phyloP scores from a whole-genome alignment of 1,284 basidiomycete genomes.

The Acaromyces ingoldii region DNA sequence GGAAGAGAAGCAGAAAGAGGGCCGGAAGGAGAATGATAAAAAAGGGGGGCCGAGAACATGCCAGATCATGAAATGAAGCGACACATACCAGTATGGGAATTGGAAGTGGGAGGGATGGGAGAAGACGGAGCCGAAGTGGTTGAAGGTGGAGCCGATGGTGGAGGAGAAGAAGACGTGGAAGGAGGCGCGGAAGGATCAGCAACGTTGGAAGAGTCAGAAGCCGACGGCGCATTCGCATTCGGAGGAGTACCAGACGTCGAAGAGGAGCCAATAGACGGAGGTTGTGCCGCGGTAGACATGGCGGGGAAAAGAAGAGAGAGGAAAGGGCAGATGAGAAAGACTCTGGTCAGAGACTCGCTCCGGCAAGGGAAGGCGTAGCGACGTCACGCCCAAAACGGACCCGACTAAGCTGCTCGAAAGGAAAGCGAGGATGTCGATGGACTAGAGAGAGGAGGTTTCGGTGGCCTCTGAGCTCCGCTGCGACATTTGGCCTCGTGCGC shows the following conservation, averaged over 20 bases:
- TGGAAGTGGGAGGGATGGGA: background rate
- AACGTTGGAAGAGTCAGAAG: background rate
- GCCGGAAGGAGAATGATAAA: background rate
- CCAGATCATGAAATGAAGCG: background rate
- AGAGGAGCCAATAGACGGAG: background rate
- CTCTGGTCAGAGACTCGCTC: too few species aligned
- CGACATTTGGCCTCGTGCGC: too few species aligned
- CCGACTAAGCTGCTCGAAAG: too few species aligned
- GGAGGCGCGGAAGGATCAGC: background rate
- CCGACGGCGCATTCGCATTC: too few species aligned
- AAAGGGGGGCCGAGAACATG: background rate
- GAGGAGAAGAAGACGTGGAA: background rate
- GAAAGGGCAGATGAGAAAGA: too few species aligned
- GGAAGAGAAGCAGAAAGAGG: background rate
- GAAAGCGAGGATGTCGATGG: too few species aligned
- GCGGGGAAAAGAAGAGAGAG: too few species aligned
- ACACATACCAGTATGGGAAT: background rate
- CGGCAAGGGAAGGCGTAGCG: too few species aligned
- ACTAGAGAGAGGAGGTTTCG: too few species aligned
- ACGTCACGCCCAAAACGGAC: too few species aligned
- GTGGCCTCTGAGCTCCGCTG: too few species aligned
- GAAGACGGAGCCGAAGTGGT: background rate
- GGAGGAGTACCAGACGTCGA: background rate
- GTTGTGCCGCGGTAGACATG: too few species aligned
- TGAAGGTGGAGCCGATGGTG: background rate